A percentile compares a stretch with the other conserved stretches of the same genome.
Evolutionary conservation across 768 basidiomycete species (phyloP).

Genomic region (Lentinula guzmanii): DNA sequence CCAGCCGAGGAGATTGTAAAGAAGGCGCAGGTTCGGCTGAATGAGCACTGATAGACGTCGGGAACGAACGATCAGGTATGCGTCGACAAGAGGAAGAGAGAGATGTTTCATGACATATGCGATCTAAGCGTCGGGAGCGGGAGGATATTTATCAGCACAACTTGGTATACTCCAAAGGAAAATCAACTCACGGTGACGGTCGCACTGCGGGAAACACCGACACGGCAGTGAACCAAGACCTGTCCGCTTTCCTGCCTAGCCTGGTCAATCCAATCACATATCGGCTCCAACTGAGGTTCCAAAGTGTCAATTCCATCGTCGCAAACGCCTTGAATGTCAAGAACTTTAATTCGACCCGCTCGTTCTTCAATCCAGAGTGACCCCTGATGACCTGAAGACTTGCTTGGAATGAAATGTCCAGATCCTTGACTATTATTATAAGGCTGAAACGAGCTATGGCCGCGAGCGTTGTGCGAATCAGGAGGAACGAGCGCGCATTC

Average conservation of each 20-base stretch:
- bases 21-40: slow-evolving; percentile 92
- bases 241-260: slow-evolving; percentile 81
- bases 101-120: slow-evolving; percentile 97
- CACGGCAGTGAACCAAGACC: slow-evolving; percentile 94
- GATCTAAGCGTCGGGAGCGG: slow-evolving; percentile 41
- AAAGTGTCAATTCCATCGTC: slow-evolving; percentile 97
- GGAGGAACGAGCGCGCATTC: slow-evolving; percentile 90
- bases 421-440: background rate
- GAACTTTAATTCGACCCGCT: slow-evolving; percentile 83
- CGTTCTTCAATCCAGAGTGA: slow-evolving; percentile 85
- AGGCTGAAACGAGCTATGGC: background rate
- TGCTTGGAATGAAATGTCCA: slow-evolving; percentile 35
- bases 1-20: slow-evolving; percentile 95
- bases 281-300: slow-evolving; percentile 79
- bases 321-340: slow-evolving; percentile 88
- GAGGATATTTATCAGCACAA: background rate
- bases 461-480: background rate
- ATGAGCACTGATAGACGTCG: slow-evolving; percentile 85
- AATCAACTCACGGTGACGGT: slow-evolving; percentile 70
- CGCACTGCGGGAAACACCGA: slow-evolving; percentile 95
- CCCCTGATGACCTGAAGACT: slow-evolving; percentile 50
- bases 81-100: slow-evolving; percentile 79
- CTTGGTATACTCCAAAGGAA: background rate
- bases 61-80: slow-evolving; percentile 89
- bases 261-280: slow-evolving; percentile 91